Evolutionary conservation across 2,329 filamentous ascomycete genomes (phyloP), one percentile per base, ranked within the genome.

Genomic region (Sarocladium oryzae): DNA sequence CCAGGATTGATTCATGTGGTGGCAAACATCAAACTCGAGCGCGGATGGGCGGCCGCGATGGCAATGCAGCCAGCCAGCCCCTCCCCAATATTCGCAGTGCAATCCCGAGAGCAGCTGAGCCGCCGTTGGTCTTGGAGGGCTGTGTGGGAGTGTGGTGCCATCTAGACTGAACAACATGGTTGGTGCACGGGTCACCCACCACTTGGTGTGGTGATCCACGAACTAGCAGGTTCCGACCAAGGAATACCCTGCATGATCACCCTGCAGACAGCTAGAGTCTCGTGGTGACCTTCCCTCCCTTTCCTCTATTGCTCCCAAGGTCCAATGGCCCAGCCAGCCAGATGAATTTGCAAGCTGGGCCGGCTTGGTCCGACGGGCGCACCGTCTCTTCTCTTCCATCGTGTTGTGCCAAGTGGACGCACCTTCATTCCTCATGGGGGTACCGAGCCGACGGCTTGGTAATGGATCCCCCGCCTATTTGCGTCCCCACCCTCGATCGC

Each of bases 231-330:
- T 36, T 48, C 36, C 36, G 15, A 28, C 38, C 49, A 46, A 50
- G 54, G 37, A 58, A 56, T 53, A 54, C 51, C 56, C 60, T 72
- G 63, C 65, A 67, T 67, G 61, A 60, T 62, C 61, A 54, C 60
- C 60, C 58, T 59, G 63, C 65, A 66, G 63, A 56, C 57, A 60
- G 57, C 54, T 51, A 18, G 57, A 57, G 59, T 67, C 62, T 60
- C 62, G 62, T 66, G 63, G 57, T 57, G 51, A 55, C 57, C 55
- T 46, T 24, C 36, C 18, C 38, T 37, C 38, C 28, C 49, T 5
- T 20, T n/a, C 28, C 33, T 9, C 26, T 13, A 32, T 33, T 48
- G 28, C 24, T 32, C 23, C 23, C n/a, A 5, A 13, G 21, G 6
- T 24, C 18, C 37, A 10, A 41, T 32, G 15, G 11, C 21, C 40